Conservation (phyloP, 441 rosid species). For the Kokia cookei region DNA sequence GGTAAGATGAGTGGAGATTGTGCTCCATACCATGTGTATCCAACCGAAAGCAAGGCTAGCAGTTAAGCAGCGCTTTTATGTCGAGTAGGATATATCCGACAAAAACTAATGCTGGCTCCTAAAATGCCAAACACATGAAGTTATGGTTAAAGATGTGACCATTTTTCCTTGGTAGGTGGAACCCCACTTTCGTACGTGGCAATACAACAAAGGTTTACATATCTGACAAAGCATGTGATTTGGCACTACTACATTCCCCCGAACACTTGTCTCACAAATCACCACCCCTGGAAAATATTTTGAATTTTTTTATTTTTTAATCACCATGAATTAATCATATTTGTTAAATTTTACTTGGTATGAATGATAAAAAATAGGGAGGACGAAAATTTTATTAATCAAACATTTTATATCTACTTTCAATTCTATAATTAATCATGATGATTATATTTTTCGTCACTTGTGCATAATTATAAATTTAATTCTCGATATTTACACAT, state of each 20-base stretch:
- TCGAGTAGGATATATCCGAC: not conserved
- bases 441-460: too few relatives aligned
- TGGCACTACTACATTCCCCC: not conserved
- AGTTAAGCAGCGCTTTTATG: not conserved
- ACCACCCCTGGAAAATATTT: not conserved
- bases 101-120: not conserved
- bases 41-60: not conserved
- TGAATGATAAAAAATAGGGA: too few relatives aligned
- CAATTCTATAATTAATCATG: too few relatives aligned
- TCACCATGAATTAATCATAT: too few relatives aligned
- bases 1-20: not conserved
- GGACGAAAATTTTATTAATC: too few relatives aligned
- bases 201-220: not conserved
- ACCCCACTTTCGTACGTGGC: not conserved
- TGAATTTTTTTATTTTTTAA: too few relatives aligned
- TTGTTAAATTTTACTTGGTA: too few relatives aligned
- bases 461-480: too few relatives aligned
- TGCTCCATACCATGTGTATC: not conserved
- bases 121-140: not conserved
- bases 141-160: not conserved
- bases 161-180: not conserved
- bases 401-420: too few relatives aligned
- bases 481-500: too few relatives aligned
- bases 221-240: not conserved
- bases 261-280: constrained; percentile 3